Conservation (phyloP, 306 rosid species). For the Medicago ruthenica region DNA sequence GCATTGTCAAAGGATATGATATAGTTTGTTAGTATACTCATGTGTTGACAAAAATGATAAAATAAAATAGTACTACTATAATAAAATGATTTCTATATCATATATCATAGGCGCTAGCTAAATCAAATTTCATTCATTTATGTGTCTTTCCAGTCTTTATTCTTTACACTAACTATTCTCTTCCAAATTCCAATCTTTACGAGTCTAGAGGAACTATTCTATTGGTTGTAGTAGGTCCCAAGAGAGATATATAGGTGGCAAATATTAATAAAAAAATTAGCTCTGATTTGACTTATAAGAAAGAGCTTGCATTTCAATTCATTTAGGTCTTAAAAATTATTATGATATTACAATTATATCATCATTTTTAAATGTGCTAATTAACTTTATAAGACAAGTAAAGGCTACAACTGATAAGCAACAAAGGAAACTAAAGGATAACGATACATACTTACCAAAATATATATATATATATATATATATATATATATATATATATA, state of each 20-base stretch:
- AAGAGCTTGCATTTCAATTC: constrained; percentile 4
- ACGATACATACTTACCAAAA: constrained; percentile 13
- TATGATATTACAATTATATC: constrained; percentile 1
- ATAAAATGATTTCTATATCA: constrained; percentile 4
- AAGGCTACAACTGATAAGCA: constrained; percentile 33
- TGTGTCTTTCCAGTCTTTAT: neutral
- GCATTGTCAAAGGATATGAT: neutral
- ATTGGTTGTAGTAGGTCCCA: constrained; percentile 29
- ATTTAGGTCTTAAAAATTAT: constrained; percentile 6
- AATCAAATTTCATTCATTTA: constrained; percentile 20
- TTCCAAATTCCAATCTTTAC: constrained; percentile 5
- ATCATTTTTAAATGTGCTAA: constrained; percentile 1
- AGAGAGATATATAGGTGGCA: neutral
- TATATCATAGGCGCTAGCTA: constrained; percentile 5
- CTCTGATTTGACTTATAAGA: neutral
- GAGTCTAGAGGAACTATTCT: constrained; percentile 1
- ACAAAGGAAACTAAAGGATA: constrained; percentile 25
- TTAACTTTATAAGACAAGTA: constrained; percentile 35
- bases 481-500: no score
- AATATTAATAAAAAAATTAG: neutral
- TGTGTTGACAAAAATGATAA: neutral
- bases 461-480: no score
- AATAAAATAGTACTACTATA: neutral
- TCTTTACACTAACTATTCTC: neutral
- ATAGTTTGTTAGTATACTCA: constrained; percentile 6